Evolutionary conservation across 495 filamentous ascomycete genomes (phyloP).

Genomic region (Penicillium crystallinum): DNA sequence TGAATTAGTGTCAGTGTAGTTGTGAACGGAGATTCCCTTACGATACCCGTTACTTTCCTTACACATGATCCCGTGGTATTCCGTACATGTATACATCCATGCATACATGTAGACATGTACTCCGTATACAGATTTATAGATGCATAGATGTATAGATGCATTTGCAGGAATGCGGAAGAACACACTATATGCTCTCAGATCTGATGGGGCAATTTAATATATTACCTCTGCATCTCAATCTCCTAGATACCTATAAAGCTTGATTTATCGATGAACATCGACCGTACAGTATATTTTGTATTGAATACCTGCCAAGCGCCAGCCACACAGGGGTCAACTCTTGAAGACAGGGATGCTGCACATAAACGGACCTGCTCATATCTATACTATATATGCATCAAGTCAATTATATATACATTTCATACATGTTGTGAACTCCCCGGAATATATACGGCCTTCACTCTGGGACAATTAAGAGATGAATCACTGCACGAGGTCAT

Average conservation of each 20-base stretch:
- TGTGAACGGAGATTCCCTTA: constrained; percentile 17
- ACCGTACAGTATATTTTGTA: not conserved
- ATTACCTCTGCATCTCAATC: not conserved
- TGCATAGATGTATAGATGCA: no score
- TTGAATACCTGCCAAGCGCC: not conserved
- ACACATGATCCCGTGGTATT: not conserved
- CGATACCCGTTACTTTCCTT: constrained; percentile 9
- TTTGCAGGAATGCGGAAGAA: not conserved
- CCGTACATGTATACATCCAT: not conserved
- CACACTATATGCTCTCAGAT: not conserved
- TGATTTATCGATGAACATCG: not conserved
- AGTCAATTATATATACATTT: no score
- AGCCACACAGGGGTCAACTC: not conserved
- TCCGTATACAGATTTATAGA: no score
- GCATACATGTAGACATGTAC: no score
- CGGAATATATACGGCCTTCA: no score
- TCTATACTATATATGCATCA: no score
- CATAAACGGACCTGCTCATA: no score
- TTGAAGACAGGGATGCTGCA: no score
- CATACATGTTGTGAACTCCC: no score
- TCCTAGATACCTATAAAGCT: not conserved
- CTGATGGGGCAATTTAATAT: not conserved
- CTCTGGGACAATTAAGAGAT: no score
- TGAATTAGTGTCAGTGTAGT: constrained; percentile 4
- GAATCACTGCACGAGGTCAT: not conserved